Conservation (phyloP, 495 filamentous ascomycete genomes). For the Aspergillus homomorphus region DNA sequence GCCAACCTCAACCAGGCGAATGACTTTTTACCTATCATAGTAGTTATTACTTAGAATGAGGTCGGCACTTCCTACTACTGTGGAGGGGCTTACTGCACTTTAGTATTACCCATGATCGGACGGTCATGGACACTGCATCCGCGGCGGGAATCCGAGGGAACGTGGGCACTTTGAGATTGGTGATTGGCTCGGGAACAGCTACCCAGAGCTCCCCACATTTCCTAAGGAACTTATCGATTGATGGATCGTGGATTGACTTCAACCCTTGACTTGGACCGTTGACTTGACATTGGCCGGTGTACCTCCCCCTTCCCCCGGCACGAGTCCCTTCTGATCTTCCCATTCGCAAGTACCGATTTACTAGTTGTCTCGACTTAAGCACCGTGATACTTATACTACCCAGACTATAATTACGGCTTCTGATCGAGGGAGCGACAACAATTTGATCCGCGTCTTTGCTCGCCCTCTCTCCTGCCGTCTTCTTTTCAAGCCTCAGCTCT, state of each 20-base stretch:
- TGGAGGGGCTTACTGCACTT: too few species aligned
- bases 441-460: neutral
- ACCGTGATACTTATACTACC: neutral
- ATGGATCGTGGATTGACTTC: neutral
- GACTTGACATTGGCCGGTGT: conserved; percentile 5
- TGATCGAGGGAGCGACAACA: neutral
- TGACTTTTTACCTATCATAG: too few species aligned
- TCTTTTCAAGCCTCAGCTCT: too few species aligned
- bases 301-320: neutral
- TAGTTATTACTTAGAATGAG: too few species aligned
- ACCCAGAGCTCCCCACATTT: conserved; percentile 18
- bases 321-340: conserved; percentile 6
- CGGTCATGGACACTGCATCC: neutral
- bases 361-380: neutral
- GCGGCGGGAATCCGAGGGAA: conserved; percentile 2
- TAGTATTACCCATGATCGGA: too few species aligned
- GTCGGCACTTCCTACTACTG: too few species aligned
- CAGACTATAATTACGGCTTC: too few species aligned
- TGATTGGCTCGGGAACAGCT: conserved; percentile 19
- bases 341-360: conserved; percentile 6
- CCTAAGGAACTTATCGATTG: neutral
- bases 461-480: neutral
- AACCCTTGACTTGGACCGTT: neutral
- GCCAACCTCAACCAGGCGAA: too few species aligned
- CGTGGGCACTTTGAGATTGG: conserved; percentile 8